These are phyloP conservation scores for Penicillium sp. DNA, from an alignment of 2,329 filamentous ascomycete species.

Conservation along the genomic window DNA sequence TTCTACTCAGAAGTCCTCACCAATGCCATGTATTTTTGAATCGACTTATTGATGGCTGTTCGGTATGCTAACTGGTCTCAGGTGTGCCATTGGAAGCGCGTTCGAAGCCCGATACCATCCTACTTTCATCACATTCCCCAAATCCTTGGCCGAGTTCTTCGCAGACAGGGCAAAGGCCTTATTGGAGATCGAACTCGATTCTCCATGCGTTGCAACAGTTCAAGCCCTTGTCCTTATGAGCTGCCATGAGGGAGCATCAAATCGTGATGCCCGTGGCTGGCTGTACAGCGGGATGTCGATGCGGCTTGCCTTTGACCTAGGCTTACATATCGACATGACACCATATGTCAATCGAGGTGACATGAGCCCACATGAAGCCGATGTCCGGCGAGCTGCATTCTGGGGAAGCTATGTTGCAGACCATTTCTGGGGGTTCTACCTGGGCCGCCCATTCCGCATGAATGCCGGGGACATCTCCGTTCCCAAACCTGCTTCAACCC, in stretches of 20 bases:
- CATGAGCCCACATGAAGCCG: constrained; percentile 40
- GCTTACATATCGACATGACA: constrained; percentile 43
- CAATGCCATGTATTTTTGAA: constrained; percentile 39
- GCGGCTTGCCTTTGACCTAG: constrained; percentile 46
- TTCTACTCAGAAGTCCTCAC: constrained; percentile 44
- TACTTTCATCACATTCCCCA: constrained; percentile 41
- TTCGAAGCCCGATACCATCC: constrained; percentile 47
- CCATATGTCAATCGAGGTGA: constrained; percentile 41
- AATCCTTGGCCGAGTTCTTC: constrained; percentile 38
- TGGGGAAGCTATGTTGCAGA: constrained; percentile 47
- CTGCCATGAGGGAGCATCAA: constrained; percentile 45
- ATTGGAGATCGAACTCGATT: constrained; percentile 49
- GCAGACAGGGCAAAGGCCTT: constrained; percentile 46
- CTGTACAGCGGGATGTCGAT: constrained; percentile 42
- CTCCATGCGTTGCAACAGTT: constrained; percentile 48
- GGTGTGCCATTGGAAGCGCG: constrained; percentile 44
- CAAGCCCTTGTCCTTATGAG: constrained; percentile 49
- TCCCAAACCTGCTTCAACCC: constrained; percentile 34
- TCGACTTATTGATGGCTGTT: neutral
- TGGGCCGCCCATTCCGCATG: constrained; percentile 45
- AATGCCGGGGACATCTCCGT: constrained; percentile 43
- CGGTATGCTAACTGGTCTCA: constrained; percentile 14
- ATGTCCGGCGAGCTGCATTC: constrained; percentile 41
- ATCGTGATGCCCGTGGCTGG: constrained; percentile 48
- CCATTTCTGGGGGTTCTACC: constrained; percentile 45